Conservation (phyloP, 441 rosid genomes). For the Melastoma candidum region DNA sequence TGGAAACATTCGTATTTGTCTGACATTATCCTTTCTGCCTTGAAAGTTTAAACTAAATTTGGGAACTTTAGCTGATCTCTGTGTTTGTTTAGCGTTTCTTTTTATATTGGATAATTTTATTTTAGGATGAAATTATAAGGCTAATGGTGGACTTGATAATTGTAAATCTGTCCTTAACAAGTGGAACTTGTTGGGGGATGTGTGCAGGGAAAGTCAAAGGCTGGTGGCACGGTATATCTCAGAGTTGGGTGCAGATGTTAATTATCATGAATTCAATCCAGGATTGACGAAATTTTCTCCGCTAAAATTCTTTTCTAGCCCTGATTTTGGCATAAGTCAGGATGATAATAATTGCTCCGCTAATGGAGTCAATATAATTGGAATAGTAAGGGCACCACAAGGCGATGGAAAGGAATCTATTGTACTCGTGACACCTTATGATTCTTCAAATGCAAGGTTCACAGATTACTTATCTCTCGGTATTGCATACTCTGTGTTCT, state of each 20-base stretch:
- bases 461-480: constrained; percentile 56
- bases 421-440: constrained; percentile 80
- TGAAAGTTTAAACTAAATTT: no score
- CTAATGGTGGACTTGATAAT: no score
- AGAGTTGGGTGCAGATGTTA: constrained; percentile 74
- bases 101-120: no score
- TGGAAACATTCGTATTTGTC: no score
- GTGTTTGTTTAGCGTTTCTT: no score
- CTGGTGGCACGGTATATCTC: constrained; percentile 53
- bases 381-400: constrained; percentile 83
- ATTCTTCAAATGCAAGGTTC: constrained; percentile 34
- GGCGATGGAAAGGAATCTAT: constrained; percentile 96
- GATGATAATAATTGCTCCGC: constrained; percentile 49
- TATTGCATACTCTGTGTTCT: constrained; percentile 58
- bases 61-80: no score
- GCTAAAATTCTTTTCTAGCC: constrained; percentile 70
- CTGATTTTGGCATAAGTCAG: constrained; percentile 29
- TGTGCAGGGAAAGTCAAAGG: constrained; percentile 49
- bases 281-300: constrained; percentile 54
- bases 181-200: neutral
- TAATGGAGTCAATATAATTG: constrained; percentile 52
- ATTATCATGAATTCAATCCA: constrained; percentile 63
- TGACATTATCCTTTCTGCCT: no score
- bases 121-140: no score
- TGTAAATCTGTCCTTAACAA: no score